Conservation (phyloP, 768 basidiomycete genomes). For the Mycena indigotica region DNA sequence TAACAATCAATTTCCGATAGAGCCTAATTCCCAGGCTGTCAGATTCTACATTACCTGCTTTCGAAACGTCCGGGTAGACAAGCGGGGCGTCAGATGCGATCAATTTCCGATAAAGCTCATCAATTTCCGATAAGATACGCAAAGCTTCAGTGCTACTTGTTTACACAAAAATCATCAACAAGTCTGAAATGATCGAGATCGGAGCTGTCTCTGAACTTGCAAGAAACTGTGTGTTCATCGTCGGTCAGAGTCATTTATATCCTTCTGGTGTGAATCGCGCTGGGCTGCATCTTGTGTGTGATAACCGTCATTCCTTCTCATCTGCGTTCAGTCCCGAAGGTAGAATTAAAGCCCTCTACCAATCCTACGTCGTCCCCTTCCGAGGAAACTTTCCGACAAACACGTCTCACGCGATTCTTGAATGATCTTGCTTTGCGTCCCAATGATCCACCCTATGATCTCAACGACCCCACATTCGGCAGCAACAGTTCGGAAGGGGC, state of each 20-base stretch:
- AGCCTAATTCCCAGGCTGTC: no score
- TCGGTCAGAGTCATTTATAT: constrained; percentile 96
- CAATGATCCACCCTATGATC: constrained; percentile 76
- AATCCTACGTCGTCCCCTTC: constrained; percentile 41
- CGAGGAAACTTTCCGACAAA: constrained; percentile 42
- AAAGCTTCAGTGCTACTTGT: constrained; percentile 87
- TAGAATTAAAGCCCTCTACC: constrained; percentile 29
- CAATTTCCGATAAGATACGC: no score
- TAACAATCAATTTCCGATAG: no score
- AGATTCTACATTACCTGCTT: no score
- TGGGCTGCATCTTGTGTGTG: constrained; percentile 79
- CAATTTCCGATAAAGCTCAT: no score
- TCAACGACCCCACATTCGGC: constrained; percentile 45
- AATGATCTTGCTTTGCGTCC: constrained; percentile 68
- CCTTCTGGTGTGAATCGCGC: constrained; percentile 92
- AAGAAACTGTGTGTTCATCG: constrained; percentile 93
- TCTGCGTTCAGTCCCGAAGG: constrained; percentile 22
- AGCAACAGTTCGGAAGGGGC: constrained; percentile 22
- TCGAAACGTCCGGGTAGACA: no score
- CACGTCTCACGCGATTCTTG: constrained; percentile 64
- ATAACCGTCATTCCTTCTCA: constrained; percentile 2
- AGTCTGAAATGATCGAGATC: constrained; percentile 90
- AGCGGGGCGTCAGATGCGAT: no score
- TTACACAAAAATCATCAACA: constrained; percentile 87
- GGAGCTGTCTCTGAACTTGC: constrained; percentile 90